Evolutionary conservation across 768 basidiomycete species (phyloP).

Genomic region (Filobasidium wieringae): DNA sequence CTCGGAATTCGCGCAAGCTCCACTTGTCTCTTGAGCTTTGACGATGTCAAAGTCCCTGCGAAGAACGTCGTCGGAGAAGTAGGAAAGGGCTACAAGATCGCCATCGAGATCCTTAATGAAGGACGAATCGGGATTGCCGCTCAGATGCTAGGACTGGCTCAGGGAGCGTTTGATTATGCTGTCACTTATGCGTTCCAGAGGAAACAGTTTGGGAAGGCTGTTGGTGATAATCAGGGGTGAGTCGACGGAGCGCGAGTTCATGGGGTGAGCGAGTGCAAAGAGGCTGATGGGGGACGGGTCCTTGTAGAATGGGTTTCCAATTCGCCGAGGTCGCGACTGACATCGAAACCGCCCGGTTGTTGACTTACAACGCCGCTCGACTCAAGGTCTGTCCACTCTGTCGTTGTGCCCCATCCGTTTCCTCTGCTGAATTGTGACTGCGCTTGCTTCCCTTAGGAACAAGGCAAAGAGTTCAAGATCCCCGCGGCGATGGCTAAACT

Average conservation of each 20-base stretch:
- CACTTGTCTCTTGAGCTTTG: conserved; percentile 87
- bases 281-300: background rate
- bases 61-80: conserved; percentile 74
- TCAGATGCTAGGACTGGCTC: conserved; percentile 96
- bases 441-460: conserved; percentile 48
- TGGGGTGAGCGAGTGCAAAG: background rate
- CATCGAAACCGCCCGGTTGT: conserved; percentile 74
- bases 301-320: conserved; percentile 64
- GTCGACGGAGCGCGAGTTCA: background rate
- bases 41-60: conserved; percentile 70
- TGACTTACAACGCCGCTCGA: conserved; percentile 94
- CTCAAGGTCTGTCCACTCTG: conserved; percentile 39
- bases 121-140: conserved; percentile 96
- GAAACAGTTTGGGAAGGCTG: conserved; percentile 82
- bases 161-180: conserved; percentile 89
- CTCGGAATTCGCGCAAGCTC: conserved; percentile 92
- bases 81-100: conserved; percentile 92
- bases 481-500: conserved; percentile 99
- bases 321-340: conserved; percentile 81
- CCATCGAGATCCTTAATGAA: conserved; percentile 93
- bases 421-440: background rate
- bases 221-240: conserved; percentile 49
- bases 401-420: background rate
- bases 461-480: conserved; percentile 70
- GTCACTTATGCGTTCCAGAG: conserved; percentile 93